Base-by-base conservation (phyloP, 768 basidiomycete genomes). In the Hygrocybe coccinea region DNA sequence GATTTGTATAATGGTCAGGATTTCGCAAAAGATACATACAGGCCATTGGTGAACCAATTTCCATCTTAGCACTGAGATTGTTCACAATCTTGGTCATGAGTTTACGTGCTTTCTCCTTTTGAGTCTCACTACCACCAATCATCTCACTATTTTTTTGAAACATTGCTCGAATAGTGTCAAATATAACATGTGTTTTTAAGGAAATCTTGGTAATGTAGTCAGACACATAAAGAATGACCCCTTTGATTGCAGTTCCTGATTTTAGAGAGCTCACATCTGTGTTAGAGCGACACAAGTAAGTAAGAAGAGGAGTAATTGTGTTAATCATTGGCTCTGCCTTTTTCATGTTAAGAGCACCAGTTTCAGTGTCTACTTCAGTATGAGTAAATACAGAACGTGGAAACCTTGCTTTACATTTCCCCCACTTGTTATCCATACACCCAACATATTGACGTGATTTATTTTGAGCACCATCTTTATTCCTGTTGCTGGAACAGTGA, bases 1-100 rank as follows among this genome's bases (percentile, higher is more conserved):
- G 65, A 35, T 61, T 69, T 12, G 63, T 69, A 53, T 72, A 72
- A 43, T 70, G 67, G 46, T 70, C 69, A n/a, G 66, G 66, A 56
- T 63, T 46, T 29, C 60, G 62, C 10, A 67, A 48, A 11, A 67
- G 52, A 50, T 67, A 64, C 36, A 63, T 37, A 21, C 54, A 60
- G 15, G 60, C 62, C 59, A 67, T 62, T 1, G 70, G 70, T n/a
- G 56, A 57, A 0, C 70, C 70, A 3, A 71, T 65, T 51, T 72
- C 70, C 39, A 60, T 41, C 45, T 66, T 69, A 2, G 66, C 39
- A 12, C 59, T 63, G 10, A 74, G 37, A 8, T 52, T 36, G 49
- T 73, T 73, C 1, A 69, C 61, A 22, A 66, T 62, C 48, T 68
- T 64, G 11, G 61, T 47, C 45, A 69, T 53, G 8, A 70, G 52